Evolutionary conservation across 1,284 basidiomycete species (phyloP).

Genomic region (Exsudoporus floridanus): DNA sequence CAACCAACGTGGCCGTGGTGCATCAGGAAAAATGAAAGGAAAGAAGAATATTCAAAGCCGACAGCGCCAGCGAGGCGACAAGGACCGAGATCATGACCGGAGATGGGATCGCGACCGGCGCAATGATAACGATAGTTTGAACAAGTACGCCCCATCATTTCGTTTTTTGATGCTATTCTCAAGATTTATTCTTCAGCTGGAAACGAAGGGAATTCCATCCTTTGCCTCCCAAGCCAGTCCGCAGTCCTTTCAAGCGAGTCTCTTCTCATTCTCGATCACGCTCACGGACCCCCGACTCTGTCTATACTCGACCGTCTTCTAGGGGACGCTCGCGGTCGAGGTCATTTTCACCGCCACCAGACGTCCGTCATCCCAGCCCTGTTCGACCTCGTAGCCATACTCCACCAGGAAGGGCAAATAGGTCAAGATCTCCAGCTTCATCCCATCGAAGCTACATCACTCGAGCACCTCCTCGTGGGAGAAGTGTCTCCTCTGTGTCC

Average conservation of each 20-base stretch:
- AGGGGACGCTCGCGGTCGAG: slow-evolving; percentile 61
- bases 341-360: slow-evolving; percentile 56
- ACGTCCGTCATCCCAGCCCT: slow-evolving; percentile 51
- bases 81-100: slow-evolving; percentile 38
- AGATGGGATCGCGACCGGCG: slow-evolving; percentile 59
- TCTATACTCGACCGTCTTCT: slow-evolving; percentile 63
- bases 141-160: slow-evolving; percentile 54
- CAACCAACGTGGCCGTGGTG: slow-evolving; percentile 41
- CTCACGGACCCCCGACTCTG: slow-evolving; percentile 62
- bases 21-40: slow-evolving; percentile 36
- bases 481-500: slow-evolving; percentile 48
- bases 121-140: slow-evolving; percentile 60
- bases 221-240: slow-evolving; percentile 37
- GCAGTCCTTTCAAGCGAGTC: slow-evolving; percentile 34
- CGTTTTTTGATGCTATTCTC: background rate
- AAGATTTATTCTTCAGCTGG: slow-evolving; percentile 42
- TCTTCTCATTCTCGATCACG: slow-evolving; percentile 53
- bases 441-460: slow-evolving; percentile 36
- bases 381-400: slow-evolving; percentile 36
- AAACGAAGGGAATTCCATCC: slow-evolving; percentile 45
- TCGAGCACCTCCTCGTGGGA: slow-evolving; percentile 34
- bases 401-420: slow-evolving; percentile 30
- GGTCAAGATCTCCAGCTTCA: slow-evolving; percentile 40
- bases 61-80: slow-evolving; percentile 56
- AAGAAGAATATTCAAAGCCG: slow-evolving; percentile 42